Base-by-base conservation (phyloP, 2,329 filamentous ascomycete genomes). In the Fusarium sp. region DNA sequence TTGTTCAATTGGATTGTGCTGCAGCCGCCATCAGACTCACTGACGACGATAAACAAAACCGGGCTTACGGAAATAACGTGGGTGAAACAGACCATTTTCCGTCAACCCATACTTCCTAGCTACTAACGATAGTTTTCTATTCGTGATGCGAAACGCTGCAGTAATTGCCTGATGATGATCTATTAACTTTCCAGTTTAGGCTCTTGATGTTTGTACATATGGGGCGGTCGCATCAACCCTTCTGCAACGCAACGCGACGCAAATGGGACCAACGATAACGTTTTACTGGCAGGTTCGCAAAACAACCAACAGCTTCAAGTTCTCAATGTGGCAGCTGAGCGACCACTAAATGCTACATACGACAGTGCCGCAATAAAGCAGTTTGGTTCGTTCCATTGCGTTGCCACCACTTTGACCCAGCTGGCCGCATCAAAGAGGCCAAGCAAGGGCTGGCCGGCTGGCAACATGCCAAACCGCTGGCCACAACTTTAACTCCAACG, bases 251-350 rank as follows among this genome's bases (percentile, higher is more conserved):
- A 43, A 44, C 45, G 25, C 43, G 50, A 56, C 48, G 30, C 39
- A 33, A 51, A 30, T 19, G 25, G 54, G 53, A 52, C 41, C 30
- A 33, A 44, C 40, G 41, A 64, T 35, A 64, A 40, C 23, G 40
- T 30, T 62, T 50, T 39, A 51, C 51, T 46, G 52, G 52, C 30
- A 64, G 40, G 11, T 39, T 64, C 45, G 37, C 45, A 58, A 37
- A 27, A 15, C 13, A 37, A 25, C 59, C 57, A 62, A 56, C 43
- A 60, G 30, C 30, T 54, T 33, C 58, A 37, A 46, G 17, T 48
- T 62, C 59, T 64, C 22, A 51, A 64, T 64, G 33, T 40, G 61
- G 61, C 61, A 64, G 59, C 46, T 64, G 40, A 37, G 59, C 51
- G 60, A 50, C 57, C 35, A 30, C 43, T 48, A 27, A 37, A 62